Evolutionary conservation across 805 yeast genomes (phyloP), one percentile per base, ranked within the genome.

Genomic region (Candida qinlingensis): DNA sequence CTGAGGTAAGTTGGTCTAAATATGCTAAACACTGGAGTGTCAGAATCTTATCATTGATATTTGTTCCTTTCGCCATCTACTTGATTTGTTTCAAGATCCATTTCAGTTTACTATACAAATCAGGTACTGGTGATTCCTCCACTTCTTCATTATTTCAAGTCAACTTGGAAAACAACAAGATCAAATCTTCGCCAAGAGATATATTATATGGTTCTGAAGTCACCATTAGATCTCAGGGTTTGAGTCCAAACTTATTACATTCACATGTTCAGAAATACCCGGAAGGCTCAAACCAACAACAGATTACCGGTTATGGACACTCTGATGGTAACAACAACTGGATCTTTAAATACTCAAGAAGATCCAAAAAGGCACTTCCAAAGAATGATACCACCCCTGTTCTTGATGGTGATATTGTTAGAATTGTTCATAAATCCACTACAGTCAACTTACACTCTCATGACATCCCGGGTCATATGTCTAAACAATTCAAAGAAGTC

Each of bases 51-150:
- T 69, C 83, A 10, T 71, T 94, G 60, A 87, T 94, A 39, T 40
- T 85, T 1, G 65, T 89, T 19, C 99, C 99, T 3, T 61, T 82
- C 30, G 31, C 74, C 31, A 79, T 92, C 27, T 94, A 88, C 61
- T 62, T 87, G 60, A 59, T 76, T 33, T 79, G 84, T 59, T 94
- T 94, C 76, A 85, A 83, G 62, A 70, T 87, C 39, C 99, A 94
- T 65, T 94, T 94, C 58, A 59, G 75, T 19, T 70, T 90, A 37
- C 76, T 94, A 49, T 80, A 77, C 59, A 82, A 81, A 58, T 78
- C 95, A 2, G 99, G 99, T 19, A 82, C 96, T 0, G 99, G 98
- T 39, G 96, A 92, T 65, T 86, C 95, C 3, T 83, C 94, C 45
- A 87, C 94, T 71, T 83, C 94, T 13, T 83, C 97, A 0, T 74